phyloP scores from a whole-genome alignment of 768 basidiomycete species.

The Lactarius trivialis region DNA sequence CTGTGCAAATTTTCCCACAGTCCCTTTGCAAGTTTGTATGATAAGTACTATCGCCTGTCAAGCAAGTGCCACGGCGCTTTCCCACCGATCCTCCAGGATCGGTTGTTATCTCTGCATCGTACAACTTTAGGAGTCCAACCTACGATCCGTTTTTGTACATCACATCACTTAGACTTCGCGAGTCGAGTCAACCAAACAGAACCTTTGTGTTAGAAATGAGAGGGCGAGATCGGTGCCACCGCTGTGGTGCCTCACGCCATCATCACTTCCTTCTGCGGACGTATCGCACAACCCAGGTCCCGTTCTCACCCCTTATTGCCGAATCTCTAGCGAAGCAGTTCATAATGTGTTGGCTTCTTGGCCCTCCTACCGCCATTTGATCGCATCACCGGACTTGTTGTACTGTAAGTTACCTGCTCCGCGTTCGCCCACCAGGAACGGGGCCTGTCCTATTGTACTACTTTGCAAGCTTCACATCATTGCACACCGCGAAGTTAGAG shows the following conservation, averaged over 20 bases:
- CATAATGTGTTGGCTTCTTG: not conserved
- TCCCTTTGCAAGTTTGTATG: not conserved
- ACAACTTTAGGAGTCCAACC: not conserved
- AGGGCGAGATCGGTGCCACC: not conserved
- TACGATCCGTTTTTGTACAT: not conserved
- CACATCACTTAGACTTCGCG: not conserved
- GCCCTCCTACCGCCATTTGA: not conserved
- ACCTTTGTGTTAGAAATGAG: not conserved
- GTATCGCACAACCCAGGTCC: not conserved
- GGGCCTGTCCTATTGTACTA: not conserved
- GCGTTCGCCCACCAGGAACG: not conserved
- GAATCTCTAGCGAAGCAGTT: not conserved
- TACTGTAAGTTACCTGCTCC: not conserved
- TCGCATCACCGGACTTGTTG: not conserved
- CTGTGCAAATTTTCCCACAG: not conserved
- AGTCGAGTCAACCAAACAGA: not conserved
- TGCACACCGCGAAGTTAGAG: not conserved
- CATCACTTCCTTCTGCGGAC: not conserved
- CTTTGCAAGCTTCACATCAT: not conserved
- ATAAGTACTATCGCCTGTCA: not conserved
- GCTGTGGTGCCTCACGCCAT: not conserved
- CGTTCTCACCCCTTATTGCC: not conserved
- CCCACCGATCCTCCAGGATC: not conserved
- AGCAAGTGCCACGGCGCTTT: not conserved
- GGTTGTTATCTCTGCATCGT: not conserved